These are phyloP conservation scores for Suhomyces sp. DNA, from an alignment of 805 yeast species.

Conservation along the genomic window DNA sequence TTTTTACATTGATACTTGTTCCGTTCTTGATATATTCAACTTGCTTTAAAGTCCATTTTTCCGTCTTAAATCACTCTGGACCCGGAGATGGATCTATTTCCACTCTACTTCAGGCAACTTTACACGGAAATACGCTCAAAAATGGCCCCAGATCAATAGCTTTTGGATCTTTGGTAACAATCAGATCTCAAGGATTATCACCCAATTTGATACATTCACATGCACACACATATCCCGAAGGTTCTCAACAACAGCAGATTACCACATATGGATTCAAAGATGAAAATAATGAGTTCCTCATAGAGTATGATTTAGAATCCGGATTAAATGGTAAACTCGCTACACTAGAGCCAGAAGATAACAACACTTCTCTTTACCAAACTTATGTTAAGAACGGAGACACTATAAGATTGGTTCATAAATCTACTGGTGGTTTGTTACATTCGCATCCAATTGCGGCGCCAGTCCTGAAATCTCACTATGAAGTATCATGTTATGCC, in stretches of 20 bases:
- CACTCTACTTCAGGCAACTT: conserved; percentile 84
- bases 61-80: conserved; percentile 74
- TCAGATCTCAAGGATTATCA: conserved; percentile 69
- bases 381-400: conserved; percentile 56
- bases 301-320: conserved; percentile 68
- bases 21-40: conserved; percentile 70
- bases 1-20: conserved; percentile 61
- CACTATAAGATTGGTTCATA: conserved; percentile 70
- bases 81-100: conserved; percentile 93
- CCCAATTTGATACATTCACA: conserved; percentile 88
- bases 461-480: conserved; percentile 62
- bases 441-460: conserved; percentile 83
- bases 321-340: conserved; percentile 29
- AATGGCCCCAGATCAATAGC: conserved; percentile 68
- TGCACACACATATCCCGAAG: conserved; percentile 80
- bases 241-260: conserved; percentile 90
- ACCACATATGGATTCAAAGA: conserved; percentile 92
- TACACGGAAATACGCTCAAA: conserved; percentile 63
- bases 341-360: conserved; percentile 22
- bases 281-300: conserved; percentile 91
- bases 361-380: conserved; percentile 14
- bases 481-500: conserved; percentile 91
- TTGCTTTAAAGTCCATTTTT: conserved; percentile 80
- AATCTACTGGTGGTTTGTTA: conserved; percentile 66
- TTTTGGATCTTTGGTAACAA: conserved; percentile 59